Base-by-base conservation (phyloP, 2,329 filamentous ascomycete species). In the Colletotrichum magnum region DNA sequence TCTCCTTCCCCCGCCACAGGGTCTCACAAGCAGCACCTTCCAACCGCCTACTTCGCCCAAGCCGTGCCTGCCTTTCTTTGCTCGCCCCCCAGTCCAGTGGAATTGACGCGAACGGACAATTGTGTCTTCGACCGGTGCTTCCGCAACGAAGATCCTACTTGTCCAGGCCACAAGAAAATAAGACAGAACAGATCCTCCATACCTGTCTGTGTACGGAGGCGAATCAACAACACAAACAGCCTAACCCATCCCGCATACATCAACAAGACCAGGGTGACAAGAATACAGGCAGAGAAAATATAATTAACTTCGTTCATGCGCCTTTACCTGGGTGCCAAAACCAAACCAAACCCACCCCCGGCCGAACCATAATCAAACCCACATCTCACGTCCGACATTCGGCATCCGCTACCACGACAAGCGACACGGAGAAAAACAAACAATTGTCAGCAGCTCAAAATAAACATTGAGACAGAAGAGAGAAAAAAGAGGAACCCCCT, bases 31-130 rank as follows among this genome's bases (percentile, higher is more conserved):
- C 58, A 53, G 47, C 32, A 36, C 9, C 32, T 36, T 36, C 58
- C 48, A 32, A 61, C 58, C 58, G 58, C 58, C 28, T 36, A 6
- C 32, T 36, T 53, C 58, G 58, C 48, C 32, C 48, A 61, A 61
- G 58, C 39, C 50, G 18, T 61, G 21, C 50, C 5, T 24, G 21
- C 21, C 21, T 24, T 24, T 26, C 12, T 28, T 39, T 56, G 9
- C 24, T 28, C 48, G 18, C 12, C 39, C 6, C 59, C 43, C 50
- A 24, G 21, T 24, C 21, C 21, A 24, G 48, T 52, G 15, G 36
- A 18, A n/a, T 41, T 36, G 59, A 62, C 51, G 59, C 50, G 50
- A 62, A 62, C 59, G 59, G 59, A 54, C 59, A 26, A 52, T 3
- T 12, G 41, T 32, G 41, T 12, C 41, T 43, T 12, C 41, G 10